Base-by-base conservation (phyloP, 176 grass and related monocot genomes). In the Aechmea fasciata region DNA sequence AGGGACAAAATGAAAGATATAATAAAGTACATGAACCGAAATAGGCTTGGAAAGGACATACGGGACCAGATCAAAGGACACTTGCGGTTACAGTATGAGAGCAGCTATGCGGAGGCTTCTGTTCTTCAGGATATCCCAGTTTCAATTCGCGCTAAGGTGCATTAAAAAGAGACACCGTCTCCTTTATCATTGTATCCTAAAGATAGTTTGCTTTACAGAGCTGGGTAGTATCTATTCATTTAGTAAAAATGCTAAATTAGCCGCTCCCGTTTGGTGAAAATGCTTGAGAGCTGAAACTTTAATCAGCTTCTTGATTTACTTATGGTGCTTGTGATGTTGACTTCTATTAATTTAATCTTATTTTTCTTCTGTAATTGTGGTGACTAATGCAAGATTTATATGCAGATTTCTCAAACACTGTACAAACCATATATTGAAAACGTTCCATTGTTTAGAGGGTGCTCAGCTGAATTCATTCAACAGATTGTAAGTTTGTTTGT, bases 1-100 rank as follows among this genome's bases (percentile, higher is more conserved):
- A 90, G 95, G 72, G 95, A 99, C 52, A 99, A 90, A 81, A 99
- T 99, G 95, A 99, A 88, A 84, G 95, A 94, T 65, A 82, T 99
- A 29, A 90, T 94, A 47, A 88, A 80, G 52, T 99, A 90, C 17
- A 99, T 99, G 82, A 99, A 99, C 64, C 94, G 90, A 82, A 94
- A 90, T 77, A 90, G 76, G 79, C 82, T 99, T 66, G 82, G 82
- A 41, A 94, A 83, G 75, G 95, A 88, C 0, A 90, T 94, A 61
- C 78, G 95, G 9, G 79, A 88, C 69, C 95, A 99, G 77, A 90
- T 99, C 51, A 99, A 99, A 82, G 87, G 84, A 9, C 95, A 94
- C 47, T 78, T 94, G 71, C 85, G 87, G 50, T 81, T 99, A 51
- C 95, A 99, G 63, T 92, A 94, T 73, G 95, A 99, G 77, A 90